Base-by-base conservation (phyloP, 225 moss, liverwort and hornwort genomes). In the Lunularia cruciata region DNA sequence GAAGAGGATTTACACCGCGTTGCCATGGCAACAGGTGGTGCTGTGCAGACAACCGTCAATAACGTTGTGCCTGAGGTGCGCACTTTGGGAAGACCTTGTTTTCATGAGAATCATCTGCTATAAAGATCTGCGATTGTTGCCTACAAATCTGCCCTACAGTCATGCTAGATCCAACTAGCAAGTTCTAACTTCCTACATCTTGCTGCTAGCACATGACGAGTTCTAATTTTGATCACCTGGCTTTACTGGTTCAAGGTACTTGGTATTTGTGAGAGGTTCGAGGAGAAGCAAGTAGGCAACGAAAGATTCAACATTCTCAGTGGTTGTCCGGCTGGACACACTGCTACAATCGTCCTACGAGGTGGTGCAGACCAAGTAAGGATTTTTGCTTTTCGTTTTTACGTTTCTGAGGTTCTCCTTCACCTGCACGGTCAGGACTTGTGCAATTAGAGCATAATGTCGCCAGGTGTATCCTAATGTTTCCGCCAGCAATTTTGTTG, bases 231-330 rank as follows among this genome's bases (percentile, higher is more conserved):
- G 18, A 57, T 4, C 5, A 15, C 35, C 3, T 49, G 27, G 4
- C 5, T 74, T 16, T 7, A 2, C 19, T 63, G 9, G 15, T 36
- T 65, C 19, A 77, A 96, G 92, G 90, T 98, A 68, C 89, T 98
- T 69, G 96, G 96, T 35, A 60, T 73, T 47, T 92, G 96, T 67
- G 86, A 87, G 75, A 56, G 74, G 32, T 98, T 98, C 30, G 96
- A 98, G 77, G 96, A 98, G 81, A 82, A 65, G 47, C 92, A 93
- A 79, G 96, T 98, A 65, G 96, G 96, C 23, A 98, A 92, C 71
- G 96, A 98, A 70, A 88, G 96, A 53, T 92, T 98, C 79, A 98
- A 98, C 67, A 98, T 92, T 57, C 93, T 98, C 79, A 89, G 90
- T 32, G 96, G 92, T 40, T 98, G 96, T 75, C 96, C 96, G 36